Conservation (phyloP, 495 filamentous ascomycete genomes). For the Cladorrhinum samala region DNA sequence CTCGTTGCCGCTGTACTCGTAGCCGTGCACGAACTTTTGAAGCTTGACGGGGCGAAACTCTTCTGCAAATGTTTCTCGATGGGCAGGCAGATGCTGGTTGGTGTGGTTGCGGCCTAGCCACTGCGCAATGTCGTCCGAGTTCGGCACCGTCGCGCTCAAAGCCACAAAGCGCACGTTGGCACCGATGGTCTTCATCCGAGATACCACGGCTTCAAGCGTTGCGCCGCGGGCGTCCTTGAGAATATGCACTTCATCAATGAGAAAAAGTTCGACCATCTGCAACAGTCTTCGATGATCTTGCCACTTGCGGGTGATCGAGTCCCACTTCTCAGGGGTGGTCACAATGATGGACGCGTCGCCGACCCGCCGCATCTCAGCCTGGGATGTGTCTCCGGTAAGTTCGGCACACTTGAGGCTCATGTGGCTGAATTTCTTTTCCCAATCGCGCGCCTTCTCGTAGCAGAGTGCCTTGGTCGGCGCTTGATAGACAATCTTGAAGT, state of each 20-base stretch:
- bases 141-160: conserved; percentile 88
- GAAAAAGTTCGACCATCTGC: conserved; percentile 79
- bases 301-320: conserved; percentile 95
- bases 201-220: conserved; percentile 91
- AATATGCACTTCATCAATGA: conserved; percentile 96
- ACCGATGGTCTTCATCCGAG: conserved; percentile 90
- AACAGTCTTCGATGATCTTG: conserved; percentile 80
- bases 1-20: conserved; percentile 60
- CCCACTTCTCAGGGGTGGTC: conserved; percentile 98
- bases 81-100: conserved; percentile 62
- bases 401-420: conserved; percentile 75
- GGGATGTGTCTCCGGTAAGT: conserved; percentile 86
- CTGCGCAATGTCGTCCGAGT: conserved; percentile 79
- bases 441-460: conserved; percentile 73
- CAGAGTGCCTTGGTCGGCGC: conserved; percentile 93
- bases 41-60: conserved; percentile 84
- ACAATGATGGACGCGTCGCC: conserved; percentile 85
- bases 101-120: conserved; percentile 82
- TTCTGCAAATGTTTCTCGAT: conserved; percentile 77
- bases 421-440: conserved; percentile 74
- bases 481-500: conserved; percentile 92
- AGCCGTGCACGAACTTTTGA: conserved; percentile 80
- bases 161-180: conserved; percentile 86
- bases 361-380: conserved; percentile 63
- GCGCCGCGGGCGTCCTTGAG: conserved; percentile 85